A percentile compares a stretch with the other conserved stretches of the same genome.
phyloP scores from a whole-genome alignment of 176 grass and related monocot genomes.

The Lolium perenne region DNA sequence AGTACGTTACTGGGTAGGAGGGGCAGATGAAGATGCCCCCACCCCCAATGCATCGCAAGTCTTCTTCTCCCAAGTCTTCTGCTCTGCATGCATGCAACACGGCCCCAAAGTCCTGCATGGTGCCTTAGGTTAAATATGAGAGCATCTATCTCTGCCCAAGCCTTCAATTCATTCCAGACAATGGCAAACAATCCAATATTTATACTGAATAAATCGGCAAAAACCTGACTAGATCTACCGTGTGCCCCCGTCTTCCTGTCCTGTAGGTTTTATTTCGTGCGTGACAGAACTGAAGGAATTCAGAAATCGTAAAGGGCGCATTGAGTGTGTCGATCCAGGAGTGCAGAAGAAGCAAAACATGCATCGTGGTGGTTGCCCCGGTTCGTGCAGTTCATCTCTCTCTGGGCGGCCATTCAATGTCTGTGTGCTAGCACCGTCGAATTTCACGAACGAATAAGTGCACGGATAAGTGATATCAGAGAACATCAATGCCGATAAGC shows the following conservation, averaged over 20 bases:
- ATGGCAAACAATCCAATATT: no score
- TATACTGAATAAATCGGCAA: not conserved
- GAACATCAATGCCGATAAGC: constrained; percentile 6
- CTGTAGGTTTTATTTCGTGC: not conserved
- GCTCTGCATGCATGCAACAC: not conserved
- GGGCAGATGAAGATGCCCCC: not conserved
- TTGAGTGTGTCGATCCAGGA: not conserved
- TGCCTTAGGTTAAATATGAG: not conserved
- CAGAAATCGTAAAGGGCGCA: not conserved
- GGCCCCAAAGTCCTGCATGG: not conserved
- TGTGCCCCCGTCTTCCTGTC: no score
- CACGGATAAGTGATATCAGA: not conserved
- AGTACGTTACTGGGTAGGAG: not conserved
- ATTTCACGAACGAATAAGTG: not conserved
- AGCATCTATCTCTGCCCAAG: not conserved
- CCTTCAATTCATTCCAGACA: not conserved
- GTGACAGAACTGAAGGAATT: not conserved
- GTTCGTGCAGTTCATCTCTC: constrained; percentile 12
- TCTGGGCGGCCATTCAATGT: constrained; percentile 27
- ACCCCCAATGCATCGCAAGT: not conserved
- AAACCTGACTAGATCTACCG: not conserved
- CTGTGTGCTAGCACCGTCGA: not conserved
- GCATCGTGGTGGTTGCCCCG: constrained; percentile 28
- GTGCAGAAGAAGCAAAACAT: constrained; percentile 21
- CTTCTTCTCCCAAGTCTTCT: not conserved